Percentiles rank a stretch among this genome's conserved stretches.
Evolutionary conservation across 768 basidiomycete genomes (phyloP).

Genomic region (Porpolomopsis calyptriformis): DNA sequence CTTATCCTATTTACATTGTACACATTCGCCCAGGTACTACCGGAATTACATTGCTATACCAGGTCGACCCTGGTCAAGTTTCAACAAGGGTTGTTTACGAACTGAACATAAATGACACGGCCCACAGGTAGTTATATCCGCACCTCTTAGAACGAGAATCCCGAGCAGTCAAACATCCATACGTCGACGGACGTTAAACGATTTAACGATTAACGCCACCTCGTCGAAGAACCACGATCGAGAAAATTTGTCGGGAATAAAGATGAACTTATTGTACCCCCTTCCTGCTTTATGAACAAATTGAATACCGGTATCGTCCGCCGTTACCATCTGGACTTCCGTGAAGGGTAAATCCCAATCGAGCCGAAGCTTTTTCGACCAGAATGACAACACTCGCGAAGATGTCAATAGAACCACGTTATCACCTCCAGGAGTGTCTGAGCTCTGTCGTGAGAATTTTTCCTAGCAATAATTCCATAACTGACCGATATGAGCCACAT

Average conservation of each 20-base stretch:
- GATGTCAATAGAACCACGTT: slow-evolving; percentile 73
- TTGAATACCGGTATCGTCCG: slow-evolving; percentile 85
- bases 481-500: slow-evolving; percentile 89
- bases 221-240: slow-evolving; percentile 77
- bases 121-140: too few relatives aligned
- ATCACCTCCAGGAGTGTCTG: slow-evolving; percentile 72
- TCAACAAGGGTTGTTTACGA: too few relatives aligned
- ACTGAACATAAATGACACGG: too few relatives aligned
- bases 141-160: too few relatives aligned
- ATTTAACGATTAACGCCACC: slow-evolving; percentile 64
- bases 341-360: slow-evolving; percentile 89
- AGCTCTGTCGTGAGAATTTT: neutral
- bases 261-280: slow-evolving; percentile 65
- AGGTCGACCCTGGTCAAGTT: neutral
- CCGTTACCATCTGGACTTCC: slow-evolving; percentile 76
- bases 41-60: neutral
- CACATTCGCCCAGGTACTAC: slow-evolving; percentile 4
- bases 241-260: slow-evolving; percentile 63
- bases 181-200: slow-evolving; percentile 61
- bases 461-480: too few relatives aligned
- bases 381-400: slow-evolving; percentile 69
- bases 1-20: slow-evolving; percentile 7
- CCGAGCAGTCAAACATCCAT: too few relatives aligned
- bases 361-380: slow-evolving; percentile 72
- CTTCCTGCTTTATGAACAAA: slow-evolving; percentile 72